phyloP scores from a whole-genome alignment of 441 rosid species.

The Gossypium gossypioides region DNA sequence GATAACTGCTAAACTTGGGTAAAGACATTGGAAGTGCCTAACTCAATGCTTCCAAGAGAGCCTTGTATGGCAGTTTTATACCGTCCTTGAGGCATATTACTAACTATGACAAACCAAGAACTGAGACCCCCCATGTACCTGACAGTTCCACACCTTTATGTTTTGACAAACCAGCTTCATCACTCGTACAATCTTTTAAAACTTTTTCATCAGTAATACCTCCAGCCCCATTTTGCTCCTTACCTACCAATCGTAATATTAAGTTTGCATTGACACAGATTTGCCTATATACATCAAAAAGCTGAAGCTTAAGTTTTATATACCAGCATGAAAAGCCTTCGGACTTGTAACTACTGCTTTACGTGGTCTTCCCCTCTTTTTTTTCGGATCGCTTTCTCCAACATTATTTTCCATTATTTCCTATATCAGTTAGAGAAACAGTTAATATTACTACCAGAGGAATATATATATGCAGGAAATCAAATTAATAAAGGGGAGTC shows the following conservation, averaged over 20 bases:
- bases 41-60: background rate
- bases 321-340: background rate
- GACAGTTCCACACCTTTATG: background rate
- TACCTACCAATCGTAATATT: background rate
- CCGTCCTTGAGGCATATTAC: background rate
- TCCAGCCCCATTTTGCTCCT: constrained; percentile 3
- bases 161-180: constrained; percentile 2
- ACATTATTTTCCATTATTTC: background rate
- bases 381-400: background rate
- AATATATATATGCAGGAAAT: background rate
- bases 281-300: background rate
- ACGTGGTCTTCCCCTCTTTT: background rate
- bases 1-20: background rate
- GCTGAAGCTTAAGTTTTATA: background rate
- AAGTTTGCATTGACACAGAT: background rate
- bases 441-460: background rate
- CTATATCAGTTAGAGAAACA: background rate
- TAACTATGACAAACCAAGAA: background rate
- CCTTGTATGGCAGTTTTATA: background rate
- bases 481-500: background rate
- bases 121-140: background rate
- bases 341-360: background rate
- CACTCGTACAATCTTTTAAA: background rate
- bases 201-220: background rate
- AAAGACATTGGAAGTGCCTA: background rate